Evolutionary conservation across 1,139 yeast species (phyloP).

Genomic region (Diutina mesorugosa): DNA sequence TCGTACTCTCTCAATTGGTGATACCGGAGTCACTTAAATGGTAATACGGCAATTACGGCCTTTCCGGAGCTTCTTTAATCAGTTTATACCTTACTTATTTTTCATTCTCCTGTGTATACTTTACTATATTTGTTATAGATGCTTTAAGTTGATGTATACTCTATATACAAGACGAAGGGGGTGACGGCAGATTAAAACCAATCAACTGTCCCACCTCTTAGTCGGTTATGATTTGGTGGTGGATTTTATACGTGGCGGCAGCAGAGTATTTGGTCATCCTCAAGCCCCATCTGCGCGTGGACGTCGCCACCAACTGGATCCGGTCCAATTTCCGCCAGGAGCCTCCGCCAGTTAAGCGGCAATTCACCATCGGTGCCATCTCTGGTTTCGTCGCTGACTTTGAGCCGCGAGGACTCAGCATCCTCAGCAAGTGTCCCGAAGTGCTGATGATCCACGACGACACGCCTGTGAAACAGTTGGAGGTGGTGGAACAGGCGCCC

Average conservation of each 20-base stretch:
- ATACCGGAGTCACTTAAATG: too few relatives aligned
- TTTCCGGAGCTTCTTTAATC: too few relatives aligned
- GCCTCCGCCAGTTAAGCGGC: not conserved
- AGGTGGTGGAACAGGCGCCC: conserved; percentile 25
- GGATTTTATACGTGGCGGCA: not conserved
- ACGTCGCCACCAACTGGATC: not conserved
- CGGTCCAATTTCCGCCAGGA: not conserved
- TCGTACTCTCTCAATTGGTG: too few relatives aligned
- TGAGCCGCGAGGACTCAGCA: conserved; percentile 30
- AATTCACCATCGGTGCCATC: conserved; percentile 48
- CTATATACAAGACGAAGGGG: not conserved
- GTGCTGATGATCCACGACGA: conserved; percentile 54
- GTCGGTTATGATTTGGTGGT: not conserved
- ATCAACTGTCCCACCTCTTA: not conserved
- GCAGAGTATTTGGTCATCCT: not conserved
- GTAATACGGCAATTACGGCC: too few relatives aligned
- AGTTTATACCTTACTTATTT: too few relatives aligned
- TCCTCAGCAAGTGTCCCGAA: conserved; percentile 32
- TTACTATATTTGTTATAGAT: too few relatives aligned
- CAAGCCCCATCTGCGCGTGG: not conserved
- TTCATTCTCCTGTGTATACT: too few relatives aligned
- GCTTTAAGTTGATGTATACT: not conserved
- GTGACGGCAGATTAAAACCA: not conserved
- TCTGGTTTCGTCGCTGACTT: conserved; percentile 54
- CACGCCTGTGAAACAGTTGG: conserved; percentile 34